Conservation (phyloP, 1,284 basidiomycete genomes). For the Ceratobasidium sp. region DNA sequence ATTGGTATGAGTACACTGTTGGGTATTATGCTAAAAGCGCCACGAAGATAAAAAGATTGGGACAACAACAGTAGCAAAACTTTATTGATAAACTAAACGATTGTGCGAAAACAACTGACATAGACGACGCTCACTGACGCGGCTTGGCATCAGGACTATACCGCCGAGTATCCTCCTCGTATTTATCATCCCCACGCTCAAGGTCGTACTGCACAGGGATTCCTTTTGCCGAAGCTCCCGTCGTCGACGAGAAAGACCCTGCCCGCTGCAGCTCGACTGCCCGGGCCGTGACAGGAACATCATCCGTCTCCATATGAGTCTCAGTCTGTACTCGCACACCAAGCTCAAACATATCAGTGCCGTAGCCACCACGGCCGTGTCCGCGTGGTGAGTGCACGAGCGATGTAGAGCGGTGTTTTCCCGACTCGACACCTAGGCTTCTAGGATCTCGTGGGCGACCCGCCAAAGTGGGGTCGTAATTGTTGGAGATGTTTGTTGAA, state of each 20-base stretch:
- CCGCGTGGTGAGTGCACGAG: constrained; percentile 8
- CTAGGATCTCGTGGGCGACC: background rate
- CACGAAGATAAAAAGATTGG: background rate
- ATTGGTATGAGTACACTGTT: constrained; percentile 16
- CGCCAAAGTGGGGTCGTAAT: constrained; percentile 13
- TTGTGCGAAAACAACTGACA: background rate
- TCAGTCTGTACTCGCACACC: constrained; percentile 41
- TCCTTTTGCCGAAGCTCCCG: constrained; percentile 8
- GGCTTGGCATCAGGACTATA: constrained; percentile 37
- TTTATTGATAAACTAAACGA: constrained; percentile 19
- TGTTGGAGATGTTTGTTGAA: constrained; percentile 28
- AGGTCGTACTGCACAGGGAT: constrained; percentile 31
- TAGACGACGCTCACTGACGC: constrained; percentile 3
- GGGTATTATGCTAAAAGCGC: background rate
- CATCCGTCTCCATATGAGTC: constrained; percentile 36
- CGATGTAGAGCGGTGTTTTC: constrained; percentile 4
- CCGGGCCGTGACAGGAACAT: background rate
- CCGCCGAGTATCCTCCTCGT: constrained; percentile 34
- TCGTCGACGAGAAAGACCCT: constrained; percentile 26
- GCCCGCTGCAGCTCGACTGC: constrained; percentile 14
- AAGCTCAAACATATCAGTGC: constrained; percentile 38
- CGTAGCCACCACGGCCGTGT: constrained; percentile 2
- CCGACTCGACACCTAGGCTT: constrained; percentile 10
- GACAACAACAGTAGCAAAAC: background rate
- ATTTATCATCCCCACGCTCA: constrained; percentile 26